These are phyloP conservation scores for Cercospora beticola DNA, from an alignment of 2,329 filamentous ascomycete species.

Conservation along the genomic window DNA sequence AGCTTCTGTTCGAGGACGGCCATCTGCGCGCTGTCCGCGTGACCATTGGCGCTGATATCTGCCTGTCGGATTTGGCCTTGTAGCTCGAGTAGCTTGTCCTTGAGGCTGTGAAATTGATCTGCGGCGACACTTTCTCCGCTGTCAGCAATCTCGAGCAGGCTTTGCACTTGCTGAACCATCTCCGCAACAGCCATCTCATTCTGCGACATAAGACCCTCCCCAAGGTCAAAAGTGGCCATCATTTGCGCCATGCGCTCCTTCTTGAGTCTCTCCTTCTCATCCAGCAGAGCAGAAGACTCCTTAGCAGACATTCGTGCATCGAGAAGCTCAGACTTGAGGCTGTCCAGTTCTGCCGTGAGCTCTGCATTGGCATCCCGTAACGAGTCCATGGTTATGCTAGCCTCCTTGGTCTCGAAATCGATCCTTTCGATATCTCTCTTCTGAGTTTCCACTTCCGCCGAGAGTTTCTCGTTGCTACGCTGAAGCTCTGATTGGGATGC, in stretches of 20 bases:
- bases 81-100: slow-evolving; percentile 77
- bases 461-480: slow-evolving; percentile 87
- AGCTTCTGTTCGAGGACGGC: slow-evolving; percentile 74
- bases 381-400: slow-evolving; percentile 94
- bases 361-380: slow-evolving; percentile 94
- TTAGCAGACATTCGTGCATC: slow-evolving; percentile 96
- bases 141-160: slow-evolving; percentile 72
- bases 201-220: slow-evolving; percentile 87
- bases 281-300: slow-evolving; percentile 82
- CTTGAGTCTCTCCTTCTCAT: slow-evolving; percentile 98
- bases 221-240: slow-evolving; percentile 98
- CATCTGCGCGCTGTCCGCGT: slow-evolving; percentile 58
- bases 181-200: slow-evolving; percentile 84
- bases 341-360: slow-evolving; percentile 86
- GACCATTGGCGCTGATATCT: slow-evolving; percentile 73
- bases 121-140: slow-evolving; percentile 76
- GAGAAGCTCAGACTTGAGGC: slow-evolving; percentile 91
- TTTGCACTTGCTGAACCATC: slow-evolving; percentile 79
- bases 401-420: slow-evolving; percentile 94
- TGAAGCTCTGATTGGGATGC: slow-evolving; percentile 79
- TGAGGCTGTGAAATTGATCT: slow-evolving; percentile 75
- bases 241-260: slow-evolving; percentile 99
- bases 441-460: slow-evolving; percentile 82
- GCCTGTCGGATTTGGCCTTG: slow-evolving; percentile 92
- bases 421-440: slow-evolving; percentile 97